These are phyloP conservation scores for Calocybe gangraenosa DNA, from an alignment of 768 basidiomycete genomes.

Conservation along the genomic window DNA sequence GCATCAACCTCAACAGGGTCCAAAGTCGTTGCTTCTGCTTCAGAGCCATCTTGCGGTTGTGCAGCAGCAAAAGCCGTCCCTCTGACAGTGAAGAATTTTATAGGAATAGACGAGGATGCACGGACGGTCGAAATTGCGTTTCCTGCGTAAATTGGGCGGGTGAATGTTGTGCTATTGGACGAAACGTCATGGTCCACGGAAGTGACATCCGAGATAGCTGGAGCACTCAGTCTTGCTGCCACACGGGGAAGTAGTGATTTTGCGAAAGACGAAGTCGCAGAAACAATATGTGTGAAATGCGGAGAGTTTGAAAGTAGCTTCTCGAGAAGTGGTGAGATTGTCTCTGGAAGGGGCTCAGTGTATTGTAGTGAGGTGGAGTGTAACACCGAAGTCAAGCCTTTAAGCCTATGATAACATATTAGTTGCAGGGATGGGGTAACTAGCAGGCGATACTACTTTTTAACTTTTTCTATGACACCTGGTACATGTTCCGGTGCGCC, in stretches of 20 bases:
- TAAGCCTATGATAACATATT: conserved; percentile 41
- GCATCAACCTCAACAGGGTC: conserved; percentile 61
- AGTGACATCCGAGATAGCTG: conserved; percentile 88
- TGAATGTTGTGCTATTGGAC: conserved; percentile 77
- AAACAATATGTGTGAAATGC: conserved; percentile 86
- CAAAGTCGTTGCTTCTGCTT: conserved; percentile 57
- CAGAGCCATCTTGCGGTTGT: conserved; percentile 41
- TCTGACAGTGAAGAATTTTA: conserved; percentile 96
- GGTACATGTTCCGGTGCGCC: conserved; percentile 68
- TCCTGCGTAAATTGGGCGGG: conserved; percentile 95
- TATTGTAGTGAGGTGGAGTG: conserved; percentile 72
- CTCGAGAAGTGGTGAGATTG: conserved; percentile 78
- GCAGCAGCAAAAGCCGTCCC: conserved; percentile 85
- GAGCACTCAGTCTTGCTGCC: conserved; percentile 83
- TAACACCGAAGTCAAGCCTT: conserved; percentile 62
- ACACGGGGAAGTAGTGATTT: conserved; percentile 93
- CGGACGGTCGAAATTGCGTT: conserved; percentile 94
- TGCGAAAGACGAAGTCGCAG: conserved; percentile 86
- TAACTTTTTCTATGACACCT: conserved; percentile 65
- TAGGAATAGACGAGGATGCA: conserved; percentile 65
- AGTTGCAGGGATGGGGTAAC: conserved; percentile 5
- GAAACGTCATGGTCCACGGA: conserved; percentile 70
- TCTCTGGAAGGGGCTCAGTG: conserved; percentile 66
- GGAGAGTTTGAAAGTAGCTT: conserved; percentile 59
- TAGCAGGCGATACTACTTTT: conserved; percentile 52